phyloP scores from a whole-genome alignment of 192 early-diverging fungal genomes.

The Coemansia sp. region DNA sequence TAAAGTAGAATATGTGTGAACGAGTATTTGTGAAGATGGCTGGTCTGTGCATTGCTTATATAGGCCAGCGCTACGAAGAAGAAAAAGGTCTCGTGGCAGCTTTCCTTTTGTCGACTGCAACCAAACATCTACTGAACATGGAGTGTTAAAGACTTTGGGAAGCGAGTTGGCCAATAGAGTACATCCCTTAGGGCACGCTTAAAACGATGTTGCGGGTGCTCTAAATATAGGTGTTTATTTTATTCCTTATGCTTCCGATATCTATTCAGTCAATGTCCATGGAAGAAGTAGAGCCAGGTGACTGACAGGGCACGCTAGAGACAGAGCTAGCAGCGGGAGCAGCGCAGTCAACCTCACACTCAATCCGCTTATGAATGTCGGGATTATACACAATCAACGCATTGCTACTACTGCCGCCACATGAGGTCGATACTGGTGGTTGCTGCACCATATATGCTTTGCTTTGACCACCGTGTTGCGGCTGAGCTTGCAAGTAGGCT shows the following conservation, averaged over 20 bases:
- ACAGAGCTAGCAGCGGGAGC: background rate
- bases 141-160: background rate
- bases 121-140: too few relatives aligned
- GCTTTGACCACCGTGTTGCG: background rate
- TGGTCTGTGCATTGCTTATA: background rate
- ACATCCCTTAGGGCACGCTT: background rate
- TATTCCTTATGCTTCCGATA: background rate
- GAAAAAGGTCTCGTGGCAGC: background rate
- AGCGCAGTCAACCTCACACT: background rate
- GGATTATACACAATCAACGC: constrained; percentile 6
- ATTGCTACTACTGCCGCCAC: background rate
- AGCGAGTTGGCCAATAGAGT: background rate
- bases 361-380: background rate
- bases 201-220: background rate
- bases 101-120: background rate
- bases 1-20: background rate
- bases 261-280: constrained; percentile 2
- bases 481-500: background rate
- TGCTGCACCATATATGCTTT: background rate
- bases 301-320: background rate
- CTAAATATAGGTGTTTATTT: background rate
- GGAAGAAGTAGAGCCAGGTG: background rate
- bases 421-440: background rate
- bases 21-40: background rate
- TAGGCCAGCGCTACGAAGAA: background rate